Evolutionary conservation across 2,329 filamentous ascomycete genomes (phyloP).

Genomic region (Fusarium armeniacum): DNA sequence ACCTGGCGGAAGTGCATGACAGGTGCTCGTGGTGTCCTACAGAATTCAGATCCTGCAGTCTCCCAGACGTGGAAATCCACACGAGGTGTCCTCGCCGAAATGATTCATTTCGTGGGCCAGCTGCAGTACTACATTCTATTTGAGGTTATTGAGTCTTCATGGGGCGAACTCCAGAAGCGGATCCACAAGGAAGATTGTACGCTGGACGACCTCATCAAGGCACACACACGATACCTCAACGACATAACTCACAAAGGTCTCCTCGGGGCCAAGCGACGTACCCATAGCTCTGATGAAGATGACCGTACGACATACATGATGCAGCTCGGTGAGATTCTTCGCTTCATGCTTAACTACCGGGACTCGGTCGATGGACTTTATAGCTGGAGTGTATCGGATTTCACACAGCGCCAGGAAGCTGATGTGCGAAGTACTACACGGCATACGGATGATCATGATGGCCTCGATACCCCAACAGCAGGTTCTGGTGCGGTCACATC

Average conservation of each 20-base stretch:
- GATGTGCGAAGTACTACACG: constrained; percentile 79
- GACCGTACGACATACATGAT: constrained; percentile 84
- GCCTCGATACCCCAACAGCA: constrained; percentile 43
- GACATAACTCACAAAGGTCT: constrained; percentile 97
- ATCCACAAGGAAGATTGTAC: constrained; percentile 89
- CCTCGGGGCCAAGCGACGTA: constrained; percentile 76
- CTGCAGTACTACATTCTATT: constrained; percentile 99
- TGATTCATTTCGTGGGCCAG: constrained; percentile 98
- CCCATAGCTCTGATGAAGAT: constrained; percentile 67
- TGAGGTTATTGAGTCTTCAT: constrained; percentile 96
- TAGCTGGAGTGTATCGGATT: constrained; percentile 94
- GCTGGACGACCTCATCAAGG: constrained; percentile 92
- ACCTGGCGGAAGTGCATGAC: constrained; percentile 98
- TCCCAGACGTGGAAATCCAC: constrained; percentile 90
- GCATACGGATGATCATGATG: constrained; percentile 48
- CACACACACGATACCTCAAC: constrained; percentile 90
- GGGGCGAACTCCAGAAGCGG: constrained; percentile 88
- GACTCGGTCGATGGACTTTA: constrained; percentile 95
- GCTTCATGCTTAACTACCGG: constrained; percentile 93
- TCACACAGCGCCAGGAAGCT: constrained; percentile 88
- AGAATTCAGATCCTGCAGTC: constrained; percentile 77
- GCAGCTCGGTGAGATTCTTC: constrained; percentile 92
- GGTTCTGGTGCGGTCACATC: constrained; percentile 69
- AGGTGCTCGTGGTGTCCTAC: constrained; percentile 89
- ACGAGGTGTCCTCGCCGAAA: constrained; percentile 90